Evolutionary conservation across 805 yeast genomes (phyloP).

Genomic region (Sugiyamaella lignohabitans): DNA sequence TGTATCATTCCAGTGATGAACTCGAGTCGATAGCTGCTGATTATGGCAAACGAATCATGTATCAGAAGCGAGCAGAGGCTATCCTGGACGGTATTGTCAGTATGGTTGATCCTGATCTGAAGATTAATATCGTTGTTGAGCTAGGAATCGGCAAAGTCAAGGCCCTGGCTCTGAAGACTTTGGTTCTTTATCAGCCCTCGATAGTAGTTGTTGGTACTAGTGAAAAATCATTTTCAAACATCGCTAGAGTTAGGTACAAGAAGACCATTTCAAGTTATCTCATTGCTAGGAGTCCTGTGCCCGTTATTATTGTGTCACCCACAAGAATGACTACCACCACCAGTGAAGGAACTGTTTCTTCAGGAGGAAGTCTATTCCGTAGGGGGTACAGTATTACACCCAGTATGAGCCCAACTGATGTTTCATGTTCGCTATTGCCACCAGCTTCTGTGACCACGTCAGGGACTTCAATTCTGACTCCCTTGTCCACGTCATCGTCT

Average conservation of each 20-base stretch:
- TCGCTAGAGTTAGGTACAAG: conserved; percentile 53
- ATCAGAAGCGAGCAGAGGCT: conserved; percentile 18
- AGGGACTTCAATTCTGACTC: neutral
- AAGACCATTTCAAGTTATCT: conserved; percentile 52
- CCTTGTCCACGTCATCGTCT: neutral
- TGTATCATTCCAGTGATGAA: conserved; percentile 8
- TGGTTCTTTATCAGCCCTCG: conserved; percentile 55
- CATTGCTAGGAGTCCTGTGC: conserved; percentile 57
- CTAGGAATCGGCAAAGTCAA: conserved; percentile 53
- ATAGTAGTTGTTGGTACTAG: conserved; percentile 47
- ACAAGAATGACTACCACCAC: conserved; percentile 1
- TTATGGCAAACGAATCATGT: conserved; percentile 1
- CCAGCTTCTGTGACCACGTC: neutral
- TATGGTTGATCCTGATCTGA: conserved; percentile 12
- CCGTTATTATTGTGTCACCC: conserved; percentile 56
- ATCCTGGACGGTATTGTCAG: conserved; percentile 12
- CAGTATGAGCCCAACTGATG: neutral
- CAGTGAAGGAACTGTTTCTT: neutral
- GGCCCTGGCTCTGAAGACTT: conserved; percentile 51
- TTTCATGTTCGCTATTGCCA: neutral
- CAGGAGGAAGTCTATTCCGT: neutral
- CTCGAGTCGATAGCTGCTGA: neutral
- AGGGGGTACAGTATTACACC: neutral
- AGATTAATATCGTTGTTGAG: conserved; percentile 45
- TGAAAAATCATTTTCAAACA: conserved; percentile 39